Conservation (phyloP, 1,139 yeast species). For the Scheffersomyces illinoinensis region DNA sequence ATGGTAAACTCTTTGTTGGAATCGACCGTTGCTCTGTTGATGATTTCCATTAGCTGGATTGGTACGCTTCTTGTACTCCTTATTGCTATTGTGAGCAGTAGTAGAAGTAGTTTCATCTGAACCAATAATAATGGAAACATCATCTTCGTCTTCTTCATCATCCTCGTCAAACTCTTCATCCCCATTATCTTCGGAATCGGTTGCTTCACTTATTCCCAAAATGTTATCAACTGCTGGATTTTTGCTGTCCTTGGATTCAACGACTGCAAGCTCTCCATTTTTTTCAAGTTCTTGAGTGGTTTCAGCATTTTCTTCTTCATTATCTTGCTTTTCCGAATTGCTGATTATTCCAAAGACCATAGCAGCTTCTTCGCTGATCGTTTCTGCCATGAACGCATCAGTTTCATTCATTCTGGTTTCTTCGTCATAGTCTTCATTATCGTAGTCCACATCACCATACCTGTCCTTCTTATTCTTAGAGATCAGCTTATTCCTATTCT, state of each 20-base stretch:
- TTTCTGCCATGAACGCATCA: conserved; percentile 19
- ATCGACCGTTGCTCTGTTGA: conserved; percentile 2
- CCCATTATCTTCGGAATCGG: neutral
- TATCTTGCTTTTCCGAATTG: conserved; percentile 15
- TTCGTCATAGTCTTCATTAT: conserved; percentile 8
- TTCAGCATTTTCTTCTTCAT: conserved; percentile 4
- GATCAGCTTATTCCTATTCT: conserved; percentile 5
- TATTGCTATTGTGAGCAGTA: conserved; percentile 18
- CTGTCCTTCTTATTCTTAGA: conserved; percentile 12
- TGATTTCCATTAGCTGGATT: conserved; percentile 4
- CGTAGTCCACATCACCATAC: conserved; percentile 4
- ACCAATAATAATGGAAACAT: conserved; percentile 44
- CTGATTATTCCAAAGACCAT: conserved; percentile 49
- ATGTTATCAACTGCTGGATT: conserved; percentile 10
- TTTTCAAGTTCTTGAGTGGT: conserved; percentile 1
- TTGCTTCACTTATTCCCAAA: conserved; percentile 1
- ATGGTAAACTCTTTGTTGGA: conserved; percentile 8
- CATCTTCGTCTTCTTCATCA: conserved; percentile 31
- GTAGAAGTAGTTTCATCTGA: conserved; percentile 37
- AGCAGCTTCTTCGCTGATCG: conserved; percentile 45
- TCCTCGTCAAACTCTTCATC: conserved; percentile 7
- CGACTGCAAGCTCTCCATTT: neutral
- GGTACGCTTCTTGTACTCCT: conserved; percentile 7
- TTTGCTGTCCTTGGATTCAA: conserved; percentile 13
- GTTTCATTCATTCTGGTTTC: conserved; percentile 10